phyloP scores from a whole-genome alignment of 2,329 filamentous ascomycete species.

The Ophiocordyceps sinensis region DNA sequence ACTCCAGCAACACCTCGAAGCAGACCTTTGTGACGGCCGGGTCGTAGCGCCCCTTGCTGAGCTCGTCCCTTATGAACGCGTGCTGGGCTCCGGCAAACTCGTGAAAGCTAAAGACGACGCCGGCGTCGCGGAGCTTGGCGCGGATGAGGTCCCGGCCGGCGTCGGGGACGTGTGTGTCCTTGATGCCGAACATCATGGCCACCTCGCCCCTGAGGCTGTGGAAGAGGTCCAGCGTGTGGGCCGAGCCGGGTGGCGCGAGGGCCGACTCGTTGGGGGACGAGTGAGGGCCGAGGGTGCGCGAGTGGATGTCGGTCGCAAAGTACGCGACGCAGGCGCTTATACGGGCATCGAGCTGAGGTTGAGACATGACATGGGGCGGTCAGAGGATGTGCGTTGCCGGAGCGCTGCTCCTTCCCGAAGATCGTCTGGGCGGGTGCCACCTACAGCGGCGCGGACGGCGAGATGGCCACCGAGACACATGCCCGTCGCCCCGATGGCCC shows the following conservation, averaged over 20 bases:
- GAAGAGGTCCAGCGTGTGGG: constrained; percentile 39
- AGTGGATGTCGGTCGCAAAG: constrained; percentile 88
- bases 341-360: constrained; percentile 49
- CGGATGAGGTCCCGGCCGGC: constrained; percentile 73
- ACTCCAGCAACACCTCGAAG: constrained; percentile 78
- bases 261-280: constrained; percentile 30
- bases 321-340: constrained; percentile 70
- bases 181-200: constrained; percentile 81
- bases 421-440: constrained; percentile 7
- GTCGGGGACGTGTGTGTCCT: constrained; percentile 79
- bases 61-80: constrained; percentile 85
- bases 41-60: constrained; percentile 88
- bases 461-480: constrained; percentile 94
- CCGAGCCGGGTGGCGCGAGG: constrained; percentile 21
- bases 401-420: neutral
- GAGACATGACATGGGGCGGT: neutral
- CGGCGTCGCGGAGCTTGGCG: constrained; percentile 62
- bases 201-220: constrained; percentile 66
- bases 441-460: constrained; percentile 43
- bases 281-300: constrained; percentile 54
- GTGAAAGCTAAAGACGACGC: constrained; percentile 65
- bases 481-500: constrained; percentile 62
- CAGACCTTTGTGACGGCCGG: constrained; percentile 75
- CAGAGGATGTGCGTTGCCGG: neutral
- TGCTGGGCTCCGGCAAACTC: constrained; percentile 91